These are phyloP conservation scores for Pleurotus tuoliensis DNA, from an alignment of 768 basidiomycete genomes.

Conservation along the genomic window DNA sequence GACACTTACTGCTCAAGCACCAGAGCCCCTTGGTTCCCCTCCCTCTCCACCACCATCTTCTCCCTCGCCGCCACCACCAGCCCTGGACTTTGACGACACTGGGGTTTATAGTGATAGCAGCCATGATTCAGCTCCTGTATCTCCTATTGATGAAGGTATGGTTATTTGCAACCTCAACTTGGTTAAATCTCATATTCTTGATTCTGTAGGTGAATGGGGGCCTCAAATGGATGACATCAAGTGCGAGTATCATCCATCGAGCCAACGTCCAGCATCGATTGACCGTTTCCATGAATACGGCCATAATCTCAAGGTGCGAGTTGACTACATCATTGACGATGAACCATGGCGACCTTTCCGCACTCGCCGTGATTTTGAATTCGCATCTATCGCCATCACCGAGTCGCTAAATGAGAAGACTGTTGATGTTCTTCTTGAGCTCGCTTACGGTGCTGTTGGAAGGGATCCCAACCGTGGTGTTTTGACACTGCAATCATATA, in stretches of 20 bases:
- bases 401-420: slow-evolving; percentile 15
- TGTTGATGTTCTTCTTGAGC: slow-evolving; percentile 14
- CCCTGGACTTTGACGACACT: too few species aligned
- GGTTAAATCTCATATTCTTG: too few species aligned
- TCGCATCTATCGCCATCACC: slow-evolving; percentile 20
- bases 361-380: slow-evolving; percentile 22
- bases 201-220: too few species aligned
- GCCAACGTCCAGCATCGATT: slow-evolving; percentile 7
- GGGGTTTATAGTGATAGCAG: too few species aligned
- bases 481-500: slow-evolving; percentile 13
- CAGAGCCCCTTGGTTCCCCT: too few species aligned
- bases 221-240: slow-evolving; percentile 19
- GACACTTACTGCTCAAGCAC: too few species aligned
- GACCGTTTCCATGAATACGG: slow-evolving; percentile 16
- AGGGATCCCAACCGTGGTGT: neutral
- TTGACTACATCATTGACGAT: slow-evolving; percentile 2
- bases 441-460: slow-evolving; percentile 11
- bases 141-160: neutral
- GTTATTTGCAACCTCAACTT: too few species aligned
- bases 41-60: too few species aligned
- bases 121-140: too few species aligned
- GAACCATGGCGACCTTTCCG: slow-evolving; percentile 24
- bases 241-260: slow-evolving; percentile 21
- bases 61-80: too few species aligned
- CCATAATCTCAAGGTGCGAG: neutral